Percentiles rank a stretch among this genome's conserved stretches.
phyloP scores from a whole-genome alignment of 768 basidiomycete species.

The Amanita rubescens region DNA sequence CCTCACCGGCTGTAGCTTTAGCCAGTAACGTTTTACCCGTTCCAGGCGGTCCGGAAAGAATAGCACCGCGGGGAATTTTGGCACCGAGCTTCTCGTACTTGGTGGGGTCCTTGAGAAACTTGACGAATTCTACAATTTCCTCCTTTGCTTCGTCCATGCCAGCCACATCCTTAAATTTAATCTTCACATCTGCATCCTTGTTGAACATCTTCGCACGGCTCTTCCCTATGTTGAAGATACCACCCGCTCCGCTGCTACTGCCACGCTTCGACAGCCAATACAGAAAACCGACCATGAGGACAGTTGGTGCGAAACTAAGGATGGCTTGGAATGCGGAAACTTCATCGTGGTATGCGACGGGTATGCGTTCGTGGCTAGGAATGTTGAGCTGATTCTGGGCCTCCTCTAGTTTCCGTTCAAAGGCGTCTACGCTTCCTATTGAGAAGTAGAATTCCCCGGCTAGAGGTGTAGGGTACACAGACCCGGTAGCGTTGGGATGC shows the following conservation, averaged over 20 bases:
- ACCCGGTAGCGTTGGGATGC: conserved; percentile 81
- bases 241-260: conserved; percentile 62
- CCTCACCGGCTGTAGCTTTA: conserved; percentile 98
- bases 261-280: conserved; percentile 81
- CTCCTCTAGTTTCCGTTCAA: conserved; percentile 91
- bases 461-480: conserved; percentile 60
- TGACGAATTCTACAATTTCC: conserved; percentile 99
- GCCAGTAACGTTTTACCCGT: conserved; percentile 98
- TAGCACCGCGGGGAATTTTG: conserved; percentile 94
- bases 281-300: conserved; percentile 84
- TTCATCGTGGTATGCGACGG: conserved; percentile 95
- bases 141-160: conserved; percentile 99
- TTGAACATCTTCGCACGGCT: conserved; percentile 93
- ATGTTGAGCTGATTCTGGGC: conserved; percentile 91
- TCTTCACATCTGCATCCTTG: conserved; percentile 90
- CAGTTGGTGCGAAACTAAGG: conserved; percentile 90
- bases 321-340: conserved; percentile 76
- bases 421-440: conserved; percentile 94
- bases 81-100: conserved; percentile 96
- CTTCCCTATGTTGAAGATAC: conserved; percentile 97
- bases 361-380: conserved; percentile 87
- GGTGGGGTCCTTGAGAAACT: conserved; percentile 92
- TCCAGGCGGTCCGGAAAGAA: conserved; percentile 92
- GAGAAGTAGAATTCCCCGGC: conserved; percentile 84
- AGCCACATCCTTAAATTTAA: conserved; percentile 94